Base-by-base conservation (phyloP, 2,329 filamentous ascomycete species). In the Alternaria angustiovoidea region DNA sequence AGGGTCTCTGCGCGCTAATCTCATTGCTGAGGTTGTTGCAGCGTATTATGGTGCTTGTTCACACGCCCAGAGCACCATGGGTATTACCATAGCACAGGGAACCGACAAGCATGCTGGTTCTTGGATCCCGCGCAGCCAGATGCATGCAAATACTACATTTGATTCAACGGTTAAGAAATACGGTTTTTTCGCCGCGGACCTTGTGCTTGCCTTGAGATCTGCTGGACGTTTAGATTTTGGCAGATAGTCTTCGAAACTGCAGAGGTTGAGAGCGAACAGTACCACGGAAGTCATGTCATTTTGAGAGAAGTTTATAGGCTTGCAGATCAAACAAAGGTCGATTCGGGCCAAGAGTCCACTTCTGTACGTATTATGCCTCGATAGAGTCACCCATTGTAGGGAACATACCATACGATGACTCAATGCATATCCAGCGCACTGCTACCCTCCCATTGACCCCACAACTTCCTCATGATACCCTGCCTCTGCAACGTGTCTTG, bases 401-500 rank as follows among this genome's bases (percentile, higher is more conserved):
- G n/a, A 14, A 12, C n/a, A 39, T 9, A 39, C n/a, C 38, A 39
- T 18, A 39, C 38, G 18, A 11, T 20, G 18, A 5, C 39, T 20
- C 22, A 26, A 43, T 12, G 18, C 41, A 54, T 20, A 5, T 46
- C 41, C 9, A 38, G 32, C 5, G 14, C 24, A 24, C 26, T 36
- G 6, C 41, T 59, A 3, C 49, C 61, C 16, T 61, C 51, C 56
- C 59, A 64, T 16, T 46, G 16, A 12, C 32, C n/a, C 63, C 63
- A 66, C 16, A 55, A 14, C 32, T 36, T 57, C n/a, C 39, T 32
- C 54, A 58, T 39, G 14, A 49, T 34, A 42, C 56, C 63, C 38
- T 60, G 61, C 8, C 34, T 58, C 47, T 62, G 59, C 5, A 66
- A n/a, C 2, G 28, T 61, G 8, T 57, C 41, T 18, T 56, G 49